Percentiles rank a stretch among this genome's conserved stretches.
phyloP scores from a whole-genome alignment of 192 early-diverging fungal species.

The Coemansia sp. region DNA sequence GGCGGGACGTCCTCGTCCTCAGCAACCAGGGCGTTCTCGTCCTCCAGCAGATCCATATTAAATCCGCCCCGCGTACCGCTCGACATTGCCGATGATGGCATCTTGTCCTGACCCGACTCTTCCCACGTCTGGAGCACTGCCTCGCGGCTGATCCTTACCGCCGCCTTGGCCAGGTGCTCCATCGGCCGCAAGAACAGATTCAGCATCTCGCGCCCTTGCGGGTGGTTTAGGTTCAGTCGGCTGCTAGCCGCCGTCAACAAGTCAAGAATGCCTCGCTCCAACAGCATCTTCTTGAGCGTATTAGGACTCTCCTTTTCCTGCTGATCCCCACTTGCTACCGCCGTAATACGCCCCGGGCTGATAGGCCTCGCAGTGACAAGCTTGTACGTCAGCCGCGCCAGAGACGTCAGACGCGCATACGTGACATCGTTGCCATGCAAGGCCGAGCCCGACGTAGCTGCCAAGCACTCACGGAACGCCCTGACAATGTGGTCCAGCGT shows the following conservation, averaged over 20 bases:
- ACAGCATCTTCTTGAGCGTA: constrained; percentile 64
- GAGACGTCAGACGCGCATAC: constrained; percentile 47
- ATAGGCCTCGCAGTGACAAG: constrained; percentile 52
- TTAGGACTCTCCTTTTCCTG: constrained; percentile 30
- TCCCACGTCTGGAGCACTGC: constrained; percentile 56
- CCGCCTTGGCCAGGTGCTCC: constrained; percentile 84
- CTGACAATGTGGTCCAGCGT: constrained; percentile 51
- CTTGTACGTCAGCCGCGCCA: constrained; percentile 48
- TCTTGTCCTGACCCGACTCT: constrained; percentile 54
- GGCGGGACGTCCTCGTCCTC: constrained; percentile 56
- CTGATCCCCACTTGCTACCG: constrained; percentile 3
- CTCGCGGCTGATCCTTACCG: constrained; percentile 81
- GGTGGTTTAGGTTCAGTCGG: constrained; percentile 91
- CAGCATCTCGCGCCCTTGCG: constrained; percentile 73
- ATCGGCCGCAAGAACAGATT: constrained; percentile 82
- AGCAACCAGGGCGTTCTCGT: constrained; percentile 34
- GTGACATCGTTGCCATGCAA: constrained; percentile 36
- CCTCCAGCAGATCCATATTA: constrained; percentile 43
- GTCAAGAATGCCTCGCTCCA: constrained; percentile 85
- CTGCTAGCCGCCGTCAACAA: constrained; percentile 76
- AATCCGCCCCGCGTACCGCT: constrained; percentile 27
- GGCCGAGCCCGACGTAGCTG: constrained; percentile 23
- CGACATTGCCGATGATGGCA: constrained; percentile 31
- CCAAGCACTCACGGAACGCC: constrained; percentile 55
- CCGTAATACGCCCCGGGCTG: constrained; percentile 23